These are phyloP conservation scores for Berkeleyomyces rouxiae DNA, from an alignment of 2,329 filamentous ascomycete species.

Conservation along the genomic window DNA sequence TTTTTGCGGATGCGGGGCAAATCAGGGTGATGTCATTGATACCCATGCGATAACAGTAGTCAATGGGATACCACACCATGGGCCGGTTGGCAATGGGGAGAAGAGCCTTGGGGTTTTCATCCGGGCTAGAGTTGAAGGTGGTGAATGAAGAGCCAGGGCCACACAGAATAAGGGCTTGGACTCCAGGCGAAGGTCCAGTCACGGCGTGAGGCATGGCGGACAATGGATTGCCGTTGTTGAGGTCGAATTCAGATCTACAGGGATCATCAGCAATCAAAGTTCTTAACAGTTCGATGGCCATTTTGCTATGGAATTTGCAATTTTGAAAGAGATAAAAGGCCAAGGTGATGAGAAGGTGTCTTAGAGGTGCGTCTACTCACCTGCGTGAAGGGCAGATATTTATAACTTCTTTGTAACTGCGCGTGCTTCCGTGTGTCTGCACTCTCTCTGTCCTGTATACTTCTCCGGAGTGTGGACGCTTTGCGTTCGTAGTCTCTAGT, in stretches of 20 bases:
- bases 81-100: slow-evolving; percentile 70
- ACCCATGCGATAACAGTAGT: slow-evolving; percentile 70
- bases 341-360: not conserved
- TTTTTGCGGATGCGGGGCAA: slow-evolving; percentile 46
- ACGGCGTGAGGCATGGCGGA: slow-evolving; percentile 56
- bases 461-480: not conserved
- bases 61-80: slow-evolving; percentile 80
- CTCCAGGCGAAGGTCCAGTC: slow-evolving; percentile 55
- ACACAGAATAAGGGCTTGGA: slow-evolving; percentile 71
- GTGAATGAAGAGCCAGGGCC: slow-evolving; percentile 68
- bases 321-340: too few relatives aligned
- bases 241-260: not conserved
- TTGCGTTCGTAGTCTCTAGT: not conserved
- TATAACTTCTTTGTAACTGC: not conserved
- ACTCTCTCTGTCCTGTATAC: not conserved
- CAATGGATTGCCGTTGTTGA: not conserved
- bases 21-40: slow-evolving; percentile 52
- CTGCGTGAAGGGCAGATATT: not conserved
- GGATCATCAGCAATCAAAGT: not conserved
- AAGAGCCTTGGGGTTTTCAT: slow-evolving; percentile 67
- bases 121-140: slow-evolving; percentile 65
- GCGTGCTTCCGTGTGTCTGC: not conserved
- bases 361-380: not conserved
- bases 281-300: not conserved
- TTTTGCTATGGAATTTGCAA: not conserved